Evolutionary conservation across 73 alveolate species (phyloP), one percentile per base, ranked within the genome.

Genomic region (Uronychia setigera): DNA sequence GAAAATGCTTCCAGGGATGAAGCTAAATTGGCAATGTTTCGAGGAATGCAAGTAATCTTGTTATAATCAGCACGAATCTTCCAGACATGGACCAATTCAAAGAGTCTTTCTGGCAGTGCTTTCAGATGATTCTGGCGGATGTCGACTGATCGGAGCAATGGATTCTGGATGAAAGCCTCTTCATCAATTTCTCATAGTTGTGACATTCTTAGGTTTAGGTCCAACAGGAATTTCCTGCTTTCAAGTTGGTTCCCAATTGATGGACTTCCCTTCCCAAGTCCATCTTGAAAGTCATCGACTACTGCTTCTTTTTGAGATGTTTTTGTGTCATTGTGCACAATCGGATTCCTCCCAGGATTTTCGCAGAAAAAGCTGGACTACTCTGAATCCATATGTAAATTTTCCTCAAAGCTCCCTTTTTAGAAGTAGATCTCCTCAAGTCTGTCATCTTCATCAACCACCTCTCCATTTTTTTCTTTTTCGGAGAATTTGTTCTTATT

Each of bases 121-220:
- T 32, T 85, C 29, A 85, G 5, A 14, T 76, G 26, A 31, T 85
- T 85, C 34, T 85, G 76, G 35, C 91, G 76, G 26, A 85, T 25
- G 31, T 85, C 91, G 11, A 85, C 58, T 32, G 86, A 35, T 31
- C 91, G 76, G 29, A 85, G 86, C 29, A 85, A 85, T 76, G 76
- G 60, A 46, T 85, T 85, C 14, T 85, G 58, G 1, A 1, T 0
- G 32, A 85, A 85, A 5, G 58, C 29, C 0, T 79, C 33, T 27
- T 85, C 85, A 46, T 85, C 32, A 26, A 85, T 9, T 28, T 28
- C 34, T 46, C 32, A 1, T 29, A 85, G 31, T 46, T 27, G 29
- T 31, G 57, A 33, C 91, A 85, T 76, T 32, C 86, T 33, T 27
- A 85, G 11, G 81, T 77, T 85, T 0, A 85, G 75, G 58, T 85